phyloP scores from a whole-genome alignment of 257 asterid genomes.

The Solanum microdontum region DNA sequence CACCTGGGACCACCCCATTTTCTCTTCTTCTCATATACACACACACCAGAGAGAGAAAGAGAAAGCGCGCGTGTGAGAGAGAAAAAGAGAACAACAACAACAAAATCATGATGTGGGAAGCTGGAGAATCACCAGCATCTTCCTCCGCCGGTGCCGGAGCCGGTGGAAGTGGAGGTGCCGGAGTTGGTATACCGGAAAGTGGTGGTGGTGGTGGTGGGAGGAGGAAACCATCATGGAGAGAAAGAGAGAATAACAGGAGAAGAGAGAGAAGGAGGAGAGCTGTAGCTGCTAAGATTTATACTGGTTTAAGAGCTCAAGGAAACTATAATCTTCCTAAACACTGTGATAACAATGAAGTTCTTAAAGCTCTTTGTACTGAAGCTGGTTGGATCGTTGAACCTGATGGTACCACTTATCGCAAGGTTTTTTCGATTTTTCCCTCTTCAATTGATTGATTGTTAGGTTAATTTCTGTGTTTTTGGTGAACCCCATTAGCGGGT shows the following conservation, averaged over 20 bases:
- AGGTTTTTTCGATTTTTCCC: conserved; percentile 18
- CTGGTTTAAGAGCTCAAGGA: conserved; percentile 94
- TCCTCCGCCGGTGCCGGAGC: conserved; percentile 36
- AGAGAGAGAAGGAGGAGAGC: conserved; percentile 96
- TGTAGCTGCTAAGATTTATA: conserved; percentile 78
- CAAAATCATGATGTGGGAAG: conserved; percentile 74
- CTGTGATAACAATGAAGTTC: conserved; percentile 90
- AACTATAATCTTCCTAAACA: conserved; percentile 83
- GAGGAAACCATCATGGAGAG: conserved; percentile 94
- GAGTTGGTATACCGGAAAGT: neutral
- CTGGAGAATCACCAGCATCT: conserved; percentile 55
- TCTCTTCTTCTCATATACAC: neutral
- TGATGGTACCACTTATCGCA: conserved; percentile 93
- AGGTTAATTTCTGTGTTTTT: neutral
- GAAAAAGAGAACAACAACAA: neutral
- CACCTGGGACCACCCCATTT: neutral
- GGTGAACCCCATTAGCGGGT: neutral
- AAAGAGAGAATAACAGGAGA: conserved; percentile 91
- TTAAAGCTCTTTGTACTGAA: conserved; percentile 87
- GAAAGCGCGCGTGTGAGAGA: neutral
- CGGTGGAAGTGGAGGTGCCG: neutral
- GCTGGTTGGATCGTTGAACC: conserved; percentile 97
- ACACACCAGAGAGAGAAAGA: neutral
- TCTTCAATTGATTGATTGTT: neutral
- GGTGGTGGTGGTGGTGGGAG: conserved; percentile 41